Percentiles rank a stretch among this genome's conserved stretches.
Evolutionary conservation across 495 filamentous ascomycete species (phyloP).

Genomic region (Aspergillus homomorphus): DNA sequence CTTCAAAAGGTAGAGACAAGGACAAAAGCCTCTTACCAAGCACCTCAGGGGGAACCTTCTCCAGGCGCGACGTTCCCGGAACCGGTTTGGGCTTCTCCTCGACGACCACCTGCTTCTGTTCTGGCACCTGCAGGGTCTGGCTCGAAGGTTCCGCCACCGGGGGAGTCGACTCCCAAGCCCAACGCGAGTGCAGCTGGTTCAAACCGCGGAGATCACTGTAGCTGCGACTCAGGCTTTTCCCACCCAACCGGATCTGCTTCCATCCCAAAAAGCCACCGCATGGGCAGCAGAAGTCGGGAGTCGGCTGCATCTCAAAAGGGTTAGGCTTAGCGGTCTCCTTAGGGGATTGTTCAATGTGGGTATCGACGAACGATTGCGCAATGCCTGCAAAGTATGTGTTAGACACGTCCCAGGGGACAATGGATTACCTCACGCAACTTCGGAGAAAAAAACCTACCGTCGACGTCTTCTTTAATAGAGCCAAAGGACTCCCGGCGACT

Average conservation of each 20-base stretch:
- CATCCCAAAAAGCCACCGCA: conserved; percentile 69
- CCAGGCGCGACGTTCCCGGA: conserved; percentile 48
- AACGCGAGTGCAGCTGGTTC: conserved; percentile 44
- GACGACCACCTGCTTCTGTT: conserved; percentile 12
- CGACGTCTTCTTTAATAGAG: conserved; percentile 47
- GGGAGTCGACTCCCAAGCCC: conserved; percentile 52
- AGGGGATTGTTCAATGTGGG: conserved; percentile 58
- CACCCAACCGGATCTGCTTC: conserved; percentile 66
- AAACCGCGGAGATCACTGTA: conserved; percentile 64
- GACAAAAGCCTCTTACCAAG: conserved; percentile 71
- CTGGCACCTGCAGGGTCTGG: conserved; percentile 28
- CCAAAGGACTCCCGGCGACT: conserved; percentile 44
- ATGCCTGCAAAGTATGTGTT: conserved; percentile 41
- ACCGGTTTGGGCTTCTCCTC: conserved; percentile 16
- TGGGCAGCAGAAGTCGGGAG: conserved; percentile 64
- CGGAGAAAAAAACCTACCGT: conserved; percentile 30
- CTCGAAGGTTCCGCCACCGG: conserved; percentile 21
- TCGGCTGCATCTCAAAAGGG: conserved; percentile 37
- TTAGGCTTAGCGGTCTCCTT: conserved; percentile 42
- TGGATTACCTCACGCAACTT: neutral
- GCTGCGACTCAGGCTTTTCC: conserved; percentile 67
- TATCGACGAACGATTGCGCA: conserved; percentile 69
- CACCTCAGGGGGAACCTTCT: conserved; percentile 67
- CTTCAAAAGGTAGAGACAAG: neutral
- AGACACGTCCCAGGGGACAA: neutral